Conservation (phyloP, 2,329 filamentous ascomycete species). For the Colletotrichum sp. region DNA sequence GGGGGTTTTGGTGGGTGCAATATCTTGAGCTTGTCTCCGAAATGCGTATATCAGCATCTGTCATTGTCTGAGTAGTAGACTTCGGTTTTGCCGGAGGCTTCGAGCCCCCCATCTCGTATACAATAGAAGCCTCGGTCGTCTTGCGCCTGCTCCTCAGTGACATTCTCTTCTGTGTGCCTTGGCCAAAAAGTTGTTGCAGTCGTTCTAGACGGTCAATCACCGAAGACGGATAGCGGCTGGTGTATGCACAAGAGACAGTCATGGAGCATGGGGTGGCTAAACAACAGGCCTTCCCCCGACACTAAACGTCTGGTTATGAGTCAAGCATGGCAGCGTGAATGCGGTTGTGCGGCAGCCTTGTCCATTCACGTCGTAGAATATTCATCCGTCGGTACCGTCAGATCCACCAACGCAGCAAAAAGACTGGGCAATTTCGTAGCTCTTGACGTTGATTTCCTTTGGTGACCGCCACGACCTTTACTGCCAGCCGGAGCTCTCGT, state of each 20-base stretch:
- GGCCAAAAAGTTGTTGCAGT: background rate
- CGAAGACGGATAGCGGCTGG: slow-evolving; percentile 1
- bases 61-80: background rate
- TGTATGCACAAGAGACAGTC: background rate
- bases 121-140: background rate
- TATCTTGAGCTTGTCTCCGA: background rate
- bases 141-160: background rate
- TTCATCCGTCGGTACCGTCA: slow-evolving; percentile 2
- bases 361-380: slow-evolving; percentile 10
- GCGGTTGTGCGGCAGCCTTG: slow-evolving; percentile 17
- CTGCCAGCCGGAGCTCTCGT: background rate
- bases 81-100: background rate
- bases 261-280: slow-evolving; percentile 13
- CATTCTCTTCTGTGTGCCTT: background rate
- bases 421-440: background rate
- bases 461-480: background rate
- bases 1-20: background rate
- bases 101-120: background rate
- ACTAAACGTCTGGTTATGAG: slow-evolving; percentile 12
- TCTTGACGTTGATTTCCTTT: slow-evolving; percentile 2
- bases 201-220: slow-evolving; percentile 13
- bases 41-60: background rate
- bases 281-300: slow-evolving; percentile 15
- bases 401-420: background rate
- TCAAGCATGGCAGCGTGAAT: slow-evolving; percentile 13